Base-by-base conservation (phyloP, 306 rosid genomes). In the Adenanthera pavonina region DNA sequence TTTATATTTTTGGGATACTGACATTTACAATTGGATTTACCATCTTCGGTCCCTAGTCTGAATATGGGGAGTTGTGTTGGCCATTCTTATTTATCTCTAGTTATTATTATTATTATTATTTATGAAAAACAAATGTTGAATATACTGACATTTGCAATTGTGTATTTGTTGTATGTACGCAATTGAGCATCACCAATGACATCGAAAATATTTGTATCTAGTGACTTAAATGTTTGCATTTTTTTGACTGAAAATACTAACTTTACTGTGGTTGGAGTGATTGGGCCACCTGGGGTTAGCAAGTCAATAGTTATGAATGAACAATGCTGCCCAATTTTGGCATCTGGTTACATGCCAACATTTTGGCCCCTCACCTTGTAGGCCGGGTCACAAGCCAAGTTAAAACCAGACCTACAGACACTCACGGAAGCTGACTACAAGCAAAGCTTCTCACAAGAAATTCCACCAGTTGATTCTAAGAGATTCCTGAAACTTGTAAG, bases 221-320 rank as follows among this genome's bases (percentile, higher is more conserved):
- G 30, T 25, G 0, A 1, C 30, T 25, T 25, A 25, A 25, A 25
- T 25, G 30, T 25, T 25, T 25, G 30, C 30, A 25, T 0, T 25
- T 0, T 94, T 87, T 84, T 94, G 85, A 94, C 98, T 10, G 97
- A 92, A 74, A 94, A 90, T 72, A 91, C 96, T 2, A 96, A 92
- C 44, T 94, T 94, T 67, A 89, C 90, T 69, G 98, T 91, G 68
- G 87, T 94, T 69, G 98, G 98, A 36, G 92, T 94, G 61, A 92
- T 94, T 77, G 97, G 98, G 14, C 92, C 97, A 7, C 89, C 96
- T 17, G 97, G 97, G 33, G 97, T 91, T 35, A 97, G 98, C 66
- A 94, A 94, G 69, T 92, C 98, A 1, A 92, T 90, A 49, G 91
- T 94, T 36, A 85, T 94, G 98, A 94, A 94, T 81, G 91, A 94